These are phyloP conservation scores for Sphaerulina vaccinii DNA, from an alignment of 2,329 filamentous ascomycete species.

Conservation along the genomic window DNA sequence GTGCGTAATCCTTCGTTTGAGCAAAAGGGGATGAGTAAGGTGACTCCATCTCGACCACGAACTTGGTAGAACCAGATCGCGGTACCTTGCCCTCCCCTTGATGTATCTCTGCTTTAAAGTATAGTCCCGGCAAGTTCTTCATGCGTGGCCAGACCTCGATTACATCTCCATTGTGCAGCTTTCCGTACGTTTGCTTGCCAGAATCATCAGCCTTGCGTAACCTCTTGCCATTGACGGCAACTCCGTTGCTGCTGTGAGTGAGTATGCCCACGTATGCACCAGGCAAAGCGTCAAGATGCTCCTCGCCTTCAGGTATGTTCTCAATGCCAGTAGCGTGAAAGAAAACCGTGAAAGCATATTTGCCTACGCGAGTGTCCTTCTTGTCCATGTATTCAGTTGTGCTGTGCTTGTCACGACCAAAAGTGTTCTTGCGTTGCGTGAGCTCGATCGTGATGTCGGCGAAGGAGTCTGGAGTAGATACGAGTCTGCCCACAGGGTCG, in stretches of 20 bases:
- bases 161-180: slow-evolving; percentile 72
- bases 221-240: slow-evolving; percentile 71
- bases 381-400: slow-evolving; percentile 64
- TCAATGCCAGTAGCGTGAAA: slow-evolving; percentile 71
- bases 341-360: slow-evolving; percentile 75
- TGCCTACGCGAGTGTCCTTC: slow-evolving; percentile 71
- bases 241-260: slow-evolving; percentile 73
- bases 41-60: slow-evolving; percentile 19
- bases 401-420: slow-evolving; percentile 70
- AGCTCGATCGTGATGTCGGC: slow-evolving; percentile 65
- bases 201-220: slow-evolving; percentile 58
- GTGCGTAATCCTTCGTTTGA: background rate
- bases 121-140: slow-evolving; percentile 9
- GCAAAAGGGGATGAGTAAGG: slow-evolving; percentile 7
- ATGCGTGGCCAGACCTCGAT: slow-evolving; percentile 65
- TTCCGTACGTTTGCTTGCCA: slow-evolving; percentile 58
- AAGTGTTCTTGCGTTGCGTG: slow-evolving; percentile 67
- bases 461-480: slow-evolving; percentile 64
- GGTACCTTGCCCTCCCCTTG: slow-evolving; percentile 16
- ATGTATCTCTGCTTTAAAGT: slow-evolving; percentile 18
- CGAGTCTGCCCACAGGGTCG: slow-evolving; percentile 56
- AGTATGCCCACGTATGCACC: slow-evolving; percentile 70
- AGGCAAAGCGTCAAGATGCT: slow-evolving; percentile 54
- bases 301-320: slow-evolving; percentile 49
- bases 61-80: slow-evolving; percentile 11